These are phyloP conservation scores for Fusarium robinianum DNA, from an alignment of 2,329 filamentous ascomycete genomes.

Conservation along the genomic window DNA sequence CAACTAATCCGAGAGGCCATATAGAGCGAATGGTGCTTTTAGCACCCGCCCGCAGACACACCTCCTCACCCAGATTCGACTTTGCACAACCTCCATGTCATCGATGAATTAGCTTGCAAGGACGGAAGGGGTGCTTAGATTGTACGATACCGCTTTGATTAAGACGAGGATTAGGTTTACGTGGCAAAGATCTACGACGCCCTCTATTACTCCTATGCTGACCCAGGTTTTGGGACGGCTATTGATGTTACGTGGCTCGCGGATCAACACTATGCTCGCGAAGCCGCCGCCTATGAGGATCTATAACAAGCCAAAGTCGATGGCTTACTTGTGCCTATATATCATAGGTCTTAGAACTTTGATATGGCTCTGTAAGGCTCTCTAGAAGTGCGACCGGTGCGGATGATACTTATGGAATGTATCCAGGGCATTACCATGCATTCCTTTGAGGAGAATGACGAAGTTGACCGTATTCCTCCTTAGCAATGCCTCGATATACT, in stretches of 20 bases:
- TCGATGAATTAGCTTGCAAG: background rate
- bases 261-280: background rate
- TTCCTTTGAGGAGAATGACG: background rate
- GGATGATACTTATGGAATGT: conserved; percentile 14
- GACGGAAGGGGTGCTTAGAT: background rate
- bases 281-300: conserved; percentile 13
- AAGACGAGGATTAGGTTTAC: background rate
- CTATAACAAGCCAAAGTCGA: background rate
- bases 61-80: background rate
- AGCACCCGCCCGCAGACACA: too few species aligned
- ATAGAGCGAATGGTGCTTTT: background rate
- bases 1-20: background rate
- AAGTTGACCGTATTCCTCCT: background rate
- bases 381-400: background rate
- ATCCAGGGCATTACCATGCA: conserved; percentile 6
- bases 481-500: background rate
- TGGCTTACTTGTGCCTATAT: conserved; percentile 1
- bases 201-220: background rate
- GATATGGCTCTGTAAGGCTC: background rate
- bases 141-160: background rate
- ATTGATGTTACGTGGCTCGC: background rate
- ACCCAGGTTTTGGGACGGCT: background rate
- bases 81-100: background rate
- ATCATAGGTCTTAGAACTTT: conserved; percentile 12
- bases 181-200: background rate